Conservation (phyloP, 2,329 filamentous ascomycete species). For the Pseudocercospora cruenta region DNA sequence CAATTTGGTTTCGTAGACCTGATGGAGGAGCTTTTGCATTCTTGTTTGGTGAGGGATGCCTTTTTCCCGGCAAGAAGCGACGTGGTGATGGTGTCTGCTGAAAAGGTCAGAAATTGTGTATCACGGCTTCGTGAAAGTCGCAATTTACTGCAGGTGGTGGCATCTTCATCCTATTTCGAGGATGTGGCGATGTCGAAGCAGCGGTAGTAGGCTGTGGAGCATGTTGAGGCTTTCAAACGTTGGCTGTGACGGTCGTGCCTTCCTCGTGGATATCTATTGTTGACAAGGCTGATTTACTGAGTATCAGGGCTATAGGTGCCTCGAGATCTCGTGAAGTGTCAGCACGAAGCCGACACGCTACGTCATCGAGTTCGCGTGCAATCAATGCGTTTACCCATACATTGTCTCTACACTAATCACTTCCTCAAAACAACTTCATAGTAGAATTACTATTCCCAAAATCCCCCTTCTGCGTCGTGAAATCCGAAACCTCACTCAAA, state of each 20-base stretch:
- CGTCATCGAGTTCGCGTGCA: neutral
- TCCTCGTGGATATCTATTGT: neutral
- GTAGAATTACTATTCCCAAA: constrained; percentile 34
- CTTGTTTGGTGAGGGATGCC: constrained; percentile 23
- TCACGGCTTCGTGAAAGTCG: neutral
- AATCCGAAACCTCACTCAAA: constrained; percentile 47
- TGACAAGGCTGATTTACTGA: neutral
- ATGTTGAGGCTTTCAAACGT: neutral
- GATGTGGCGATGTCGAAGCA: constrained; percentile 5
- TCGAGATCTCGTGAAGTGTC: neutral
- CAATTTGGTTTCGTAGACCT: constrained; percentile 7
- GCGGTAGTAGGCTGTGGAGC: neutral
- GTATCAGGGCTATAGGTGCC: too few species aligned
- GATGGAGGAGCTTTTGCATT: constrained; percentile 19
- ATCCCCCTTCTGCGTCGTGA: constrained; percentile 40
- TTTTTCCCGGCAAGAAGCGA: constrained; percentile 31
- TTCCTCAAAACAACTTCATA: constrained; percentile 23
- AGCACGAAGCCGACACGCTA: neutral
- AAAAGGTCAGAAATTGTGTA: neutral
- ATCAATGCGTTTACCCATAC: neutral
- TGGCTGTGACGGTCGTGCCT: neutral
- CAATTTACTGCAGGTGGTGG: constrained; percentile 15
- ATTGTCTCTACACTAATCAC: neutral
- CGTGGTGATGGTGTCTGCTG: constrained; percentile 34
- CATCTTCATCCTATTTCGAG: constrained; percentile 22